Base-by-base conservation (phyloP, 1,284 basidiomycete genomes). In the Ceratobasidium sp. region DNA sequence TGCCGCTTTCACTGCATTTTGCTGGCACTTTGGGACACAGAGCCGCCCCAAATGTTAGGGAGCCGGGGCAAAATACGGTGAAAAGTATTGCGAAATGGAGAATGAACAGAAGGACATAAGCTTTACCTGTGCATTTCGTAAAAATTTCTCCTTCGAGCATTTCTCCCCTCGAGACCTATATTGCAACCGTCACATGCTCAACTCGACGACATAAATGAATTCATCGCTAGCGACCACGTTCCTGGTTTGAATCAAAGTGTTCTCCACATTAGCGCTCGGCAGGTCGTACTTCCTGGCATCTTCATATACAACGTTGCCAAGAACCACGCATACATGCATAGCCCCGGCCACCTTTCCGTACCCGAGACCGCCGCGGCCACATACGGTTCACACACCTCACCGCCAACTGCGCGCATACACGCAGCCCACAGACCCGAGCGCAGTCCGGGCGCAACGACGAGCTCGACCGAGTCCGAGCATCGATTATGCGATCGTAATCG, bases 341-440 rank as follows among this genome's bases (percentile, higher is more conserved):
- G 54, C 54, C 23, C 27, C 23, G 3, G 54, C 54, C n/a, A 27
- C n/a, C 27, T 23, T 27, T 12, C 54, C 10, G n/a, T 55, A 27
- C 54, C 54, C 54, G 54, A 55, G 54, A 55, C 54, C n/a, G n/a
- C 54, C 54, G n/a, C 54, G 23, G 54, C 23, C 54, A 23, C 27
- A 30, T 30, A 30, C 10, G 38, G 38, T 41, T 10, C 23, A 27
- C 12, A 12, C 10, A 27, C 54, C 54, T 55, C 54, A 55, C 54
- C 7, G 10, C 6, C 54, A 8, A 55, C n/a, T 55, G 54, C 54
- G 54, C 54, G 54, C 54, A 55, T 55, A 55, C 54, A 55, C 23
- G n/a, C 54, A 55, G 23, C 54, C 54, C 23, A 55, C 50, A 5
- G 50, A 55, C 23, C 54, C 23, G 54, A 55, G 7, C 54, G 54